Conservation (phyloP, 2,329 filamentous ascomycete genomes). For the Diaporthe sp. region DNA sequence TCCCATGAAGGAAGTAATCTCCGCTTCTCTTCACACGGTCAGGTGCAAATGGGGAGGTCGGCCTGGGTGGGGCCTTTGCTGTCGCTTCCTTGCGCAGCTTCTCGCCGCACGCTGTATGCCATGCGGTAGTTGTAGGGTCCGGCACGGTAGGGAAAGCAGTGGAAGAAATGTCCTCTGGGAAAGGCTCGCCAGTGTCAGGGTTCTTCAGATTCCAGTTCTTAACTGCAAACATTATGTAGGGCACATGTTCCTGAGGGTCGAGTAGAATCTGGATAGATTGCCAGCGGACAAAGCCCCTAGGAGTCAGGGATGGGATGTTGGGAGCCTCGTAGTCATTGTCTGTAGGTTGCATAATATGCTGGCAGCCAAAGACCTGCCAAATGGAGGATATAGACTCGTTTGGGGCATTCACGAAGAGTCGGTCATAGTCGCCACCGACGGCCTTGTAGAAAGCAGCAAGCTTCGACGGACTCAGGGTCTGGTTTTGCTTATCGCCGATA, state of each 20-base stretch:
- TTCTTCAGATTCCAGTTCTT: conserved; percentile 81
- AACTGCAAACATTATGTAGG: conserved; percentile 85
- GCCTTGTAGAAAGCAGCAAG: conserved; percentile 80
- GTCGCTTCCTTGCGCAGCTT: conserved; percentile 74
- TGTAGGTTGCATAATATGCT: conserved; percentile 85
- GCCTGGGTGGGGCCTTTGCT: conserved; percentile 49
- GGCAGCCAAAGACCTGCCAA: conserved; percentile 91
- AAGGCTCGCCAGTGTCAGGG: conserved; percentile 78
- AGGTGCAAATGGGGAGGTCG: conserved; percentile 14
- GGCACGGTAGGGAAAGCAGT: conserved; percentile 78
- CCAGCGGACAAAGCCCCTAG: conserved; percentile 90
- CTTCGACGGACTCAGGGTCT: conserved; percentile 73
- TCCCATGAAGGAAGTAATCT: too few species aligned
- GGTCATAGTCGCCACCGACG: conserved; percentile 82
- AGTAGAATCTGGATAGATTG: conserved; percentile 91
- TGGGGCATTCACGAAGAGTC: conserved; percentile 83
- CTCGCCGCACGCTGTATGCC: conserved; percentile 84
- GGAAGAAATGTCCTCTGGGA: conserved; percentile 70
- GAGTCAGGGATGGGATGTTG: conserved; percentile 84
- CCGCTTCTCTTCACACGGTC: conserved; percentile 25
- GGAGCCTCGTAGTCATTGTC: conserved; percentile 80
- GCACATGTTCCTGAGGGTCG: conserved; percentile 88
- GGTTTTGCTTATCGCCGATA: conserved; percentile 68
- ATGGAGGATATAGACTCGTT: conserved; percentile 86
- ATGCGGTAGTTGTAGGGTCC: conserved; percentile 83